Evolutionary conservation across 441 rosid species (phyloP), one percentile per base, ranked within the genome.

Genomic region (Omphalea diandra): DNA sequence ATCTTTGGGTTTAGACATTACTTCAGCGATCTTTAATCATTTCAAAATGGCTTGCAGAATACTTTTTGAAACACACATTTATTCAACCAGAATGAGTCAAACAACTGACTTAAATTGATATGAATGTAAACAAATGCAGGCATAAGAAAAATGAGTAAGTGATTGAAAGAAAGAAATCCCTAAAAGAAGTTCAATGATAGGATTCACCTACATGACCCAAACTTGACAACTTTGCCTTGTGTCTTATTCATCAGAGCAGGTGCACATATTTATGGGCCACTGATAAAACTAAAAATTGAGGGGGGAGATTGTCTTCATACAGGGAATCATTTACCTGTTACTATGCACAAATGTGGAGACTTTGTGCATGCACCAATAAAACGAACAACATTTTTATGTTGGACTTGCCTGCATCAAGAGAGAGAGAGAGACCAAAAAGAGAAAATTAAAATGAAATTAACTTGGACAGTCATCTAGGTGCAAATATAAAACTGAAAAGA

Each of bases 331-430:
- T 12, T 80, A 86, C 96, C 96, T 78, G 93, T 90, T 40, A 90
- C 86, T 67, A 90, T 88, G 76, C 90, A 85, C 70, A 90, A 79
- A 77, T 82, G 77, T 38, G 96, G 90, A 72, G 83, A 67, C 69
- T 79, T 77, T 10, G 91, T 83, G 68, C 90, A 84, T 18, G 91
- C 96, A 75, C 96, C 96, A 63, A 90, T 78, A 71, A 90, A 90
- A 70, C 76, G 84, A 73, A 90, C 93, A 63, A 88, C 85, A 75
- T 88, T 88, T 75, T 68, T 76, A 76, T 90, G 91, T 52, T 80
- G 82, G 61, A 88, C 93, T 73, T 84, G 84, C 80, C 96, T 88
- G 84, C 78, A 81, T 44, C 59, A 56, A 55, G 33, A 60, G n/a
- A n/a, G n/a, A 68, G 46, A 47, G 4, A 35, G 11, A 43, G 40